Evolutionary conservation across 2,329 filamentous ascomycete species (phyloP), one percentile per base, ranked within the genome.

Genomic region (Diaporthe vaccinii): DNA sequence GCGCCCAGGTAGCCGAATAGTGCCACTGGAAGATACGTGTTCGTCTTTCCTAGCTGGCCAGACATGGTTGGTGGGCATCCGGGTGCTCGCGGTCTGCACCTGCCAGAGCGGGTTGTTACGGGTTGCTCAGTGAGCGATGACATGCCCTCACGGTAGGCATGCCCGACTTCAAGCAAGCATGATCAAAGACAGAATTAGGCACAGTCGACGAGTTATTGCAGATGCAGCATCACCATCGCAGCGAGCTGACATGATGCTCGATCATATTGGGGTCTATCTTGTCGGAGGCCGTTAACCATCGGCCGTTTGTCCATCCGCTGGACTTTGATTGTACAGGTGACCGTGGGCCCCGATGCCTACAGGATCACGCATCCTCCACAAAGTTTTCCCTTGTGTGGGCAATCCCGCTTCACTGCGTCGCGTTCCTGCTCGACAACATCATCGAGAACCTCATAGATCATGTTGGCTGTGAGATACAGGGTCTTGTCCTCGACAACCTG

Each of bases 361-460:
- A 59, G 31, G 7, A 59, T 59, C 4, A 59, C 55, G 20, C 55
- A 59, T 59, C 31, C 55, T 22, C 55, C 55, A 59, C 55, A 59
- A 36, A 59, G 10, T 10, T 4, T 17, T 15, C 55, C 31, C 6
- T 3, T 3, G 55, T 59, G 17, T 39, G 31, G 55, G 55, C 55
- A 59, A 6, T 59, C 55, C 20, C 55, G 55, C 55, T 59, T 39
- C 12, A 15, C 22, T 10, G 34, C 57, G 10, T n/a, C 31, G 20
- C 20, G 2, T 15, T 36, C 57, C 34, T 61, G 17, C 15, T 34
- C 20, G 9, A 59, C n/a, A n/a, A n/a, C n/a, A n/a, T n/a, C n/a
- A n/a, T n/a, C n/a, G n/a, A n/a, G 31, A 59, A 39, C 31, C 4
- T 39, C 9, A 3, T 39, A 39, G 34, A 59, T 61, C 57, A 39